These are phyloP conservation scores for Dothideomycetidae sp. DNA, from an alignment of 2,329 filamentous ascomycete genomes.

Conservation along the genomic window DNA sequence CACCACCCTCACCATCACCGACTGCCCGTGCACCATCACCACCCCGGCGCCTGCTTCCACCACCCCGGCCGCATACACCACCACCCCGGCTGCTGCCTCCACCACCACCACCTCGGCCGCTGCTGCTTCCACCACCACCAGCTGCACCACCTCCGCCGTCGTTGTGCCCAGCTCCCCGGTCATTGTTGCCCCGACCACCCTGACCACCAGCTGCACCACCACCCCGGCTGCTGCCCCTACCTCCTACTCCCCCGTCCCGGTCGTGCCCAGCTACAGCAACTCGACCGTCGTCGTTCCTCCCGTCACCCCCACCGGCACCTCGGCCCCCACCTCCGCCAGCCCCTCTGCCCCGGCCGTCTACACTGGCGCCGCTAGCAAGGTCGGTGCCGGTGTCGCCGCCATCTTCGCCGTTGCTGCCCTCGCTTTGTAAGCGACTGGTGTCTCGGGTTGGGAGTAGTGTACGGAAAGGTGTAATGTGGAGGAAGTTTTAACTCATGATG, in stretches of 20 bases:
- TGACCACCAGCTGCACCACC: slow-evolving; percentile 2
- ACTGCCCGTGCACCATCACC: slow-evolving; percentile 24
- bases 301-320: slow-evolving; percentile 7
- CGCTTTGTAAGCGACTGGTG: slow-evolving; percentile 12
- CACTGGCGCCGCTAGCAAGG: slow-evolving; percentile 38
- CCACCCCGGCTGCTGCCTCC: slow-evolving; percentile 8
- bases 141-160: slow-evolving; percentile 8
- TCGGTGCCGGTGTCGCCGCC: slow-evolving; percentile 38
- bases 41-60: slow-evolving; percentile 39
- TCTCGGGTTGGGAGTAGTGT: no score
- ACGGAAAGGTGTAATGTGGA: no score
- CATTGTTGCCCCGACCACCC: slow-evolving; percentile 11
- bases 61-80: slow-evolving; percentile 28
- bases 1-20: slow-evolving; percentile 16
- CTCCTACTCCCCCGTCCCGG: slow-evolving; percentile 3
- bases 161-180: slow-evolving; percentile 1
- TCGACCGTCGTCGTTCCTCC: slow-evolving; percentile 4
- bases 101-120: slow-evolving; percentile 10
- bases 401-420: slow-evolving; percentile 37
- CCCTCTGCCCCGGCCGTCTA: slow-evolving; percentile 20
- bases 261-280: slow-evolving; percentile 9
- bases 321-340: slow-evolving; percentile 20
- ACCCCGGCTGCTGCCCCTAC: slow-evolving; percentile 5
- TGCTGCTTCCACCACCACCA: slow-evolving; percentile 4
- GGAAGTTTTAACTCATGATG: no score